phyloP scores from a whole-genome alignment of 2,329 filamentous ascomycete genomes.

The Clarireedia monteithiana region DNA sequence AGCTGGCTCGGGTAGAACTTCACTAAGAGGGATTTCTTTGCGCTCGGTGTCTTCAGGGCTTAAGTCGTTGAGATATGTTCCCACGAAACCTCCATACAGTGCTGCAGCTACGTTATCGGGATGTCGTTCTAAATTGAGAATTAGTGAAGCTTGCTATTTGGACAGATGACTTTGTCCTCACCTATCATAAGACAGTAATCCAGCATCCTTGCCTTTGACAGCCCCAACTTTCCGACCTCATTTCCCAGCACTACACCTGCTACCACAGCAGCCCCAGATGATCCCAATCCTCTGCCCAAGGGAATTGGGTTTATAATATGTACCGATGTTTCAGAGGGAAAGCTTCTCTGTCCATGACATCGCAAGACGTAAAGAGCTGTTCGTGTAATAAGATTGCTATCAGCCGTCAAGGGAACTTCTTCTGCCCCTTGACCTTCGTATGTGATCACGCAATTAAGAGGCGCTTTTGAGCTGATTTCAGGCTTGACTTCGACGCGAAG shows the following conservation, averaged over 20 bases:
- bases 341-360: slow-evolving; percentile 79
- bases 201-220: slow-evolving; percentile 75
- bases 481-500: slow-evolving; percentile 71
- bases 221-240: slow-evolving; percentile 71
- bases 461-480: slow-evolving; percentile 45
- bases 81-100: slow-evolving; percentile 92
- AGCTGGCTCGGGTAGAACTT: slow-evolving; percentile 83
- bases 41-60: slow-evolving; percentile 82
- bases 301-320: slow-evolving; percentile 96
- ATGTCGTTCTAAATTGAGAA: slow-evolving; percentile 57
- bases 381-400: slow-evolving; percentile 86
- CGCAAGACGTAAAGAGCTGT: slow-evolving; percentile 91
- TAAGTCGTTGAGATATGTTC: slow-evolving; percentile 90
- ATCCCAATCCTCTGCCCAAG: slow-evolving; percentile 85
- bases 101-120: slow-evolving; percentile 94
- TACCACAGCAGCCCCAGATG: slow-evolving; percentile 89
- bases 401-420: slow-evolving; percentile 75
- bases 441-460: slow-evolving; percentile 80
- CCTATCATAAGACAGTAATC: slow-evolving; percentile 98
- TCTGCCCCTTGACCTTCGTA: slow-evolving; percentile 70
- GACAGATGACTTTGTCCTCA: slow-evolving; percentile 30
- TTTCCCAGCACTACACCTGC: slow-evolving; percentile 91
- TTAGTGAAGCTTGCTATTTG: not conserved
- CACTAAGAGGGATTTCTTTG: slow-evolving; percentile 87
- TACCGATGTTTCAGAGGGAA: slow-evolving; percentile 80